Evolutionary conservation across 352 stramenopile species (phyloP).

Genomic region (Blastocystis sp.): DNA sequence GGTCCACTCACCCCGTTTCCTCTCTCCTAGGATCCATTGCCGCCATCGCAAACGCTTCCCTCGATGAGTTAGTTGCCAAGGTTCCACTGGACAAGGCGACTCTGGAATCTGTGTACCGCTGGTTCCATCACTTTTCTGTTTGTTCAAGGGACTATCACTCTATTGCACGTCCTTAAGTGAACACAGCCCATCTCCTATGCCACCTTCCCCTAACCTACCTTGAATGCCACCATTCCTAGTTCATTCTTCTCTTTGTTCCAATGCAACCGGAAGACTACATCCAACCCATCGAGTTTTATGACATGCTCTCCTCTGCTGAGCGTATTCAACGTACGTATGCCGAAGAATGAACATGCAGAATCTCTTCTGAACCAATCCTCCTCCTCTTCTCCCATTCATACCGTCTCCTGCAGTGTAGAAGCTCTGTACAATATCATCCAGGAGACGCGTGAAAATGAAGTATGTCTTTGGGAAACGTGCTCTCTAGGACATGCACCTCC

Average conservation of each 20-base stretch:
- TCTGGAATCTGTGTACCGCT: background rate
- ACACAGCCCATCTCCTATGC: too few relatives aligned
- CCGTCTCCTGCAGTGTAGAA: background rate
- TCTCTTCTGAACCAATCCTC: background rate
- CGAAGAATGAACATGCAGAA: background rate
- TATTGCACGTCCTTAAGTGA: too few relatives aligned
- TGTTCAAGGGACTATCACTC: too few relatives aligned
- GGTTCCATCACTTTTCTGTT: background rate
- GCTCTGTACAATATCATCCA: conserved; percentile 17
- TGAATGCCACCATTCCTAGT: too few relatives aligned
- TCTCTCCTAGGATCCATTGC: background rate
- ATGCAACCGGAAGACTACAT: background rate
- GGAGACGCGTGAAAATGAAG: conserved; percentile 19
- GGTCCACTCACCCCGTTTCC: background rate
- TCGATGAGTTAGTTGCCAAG: background rate
- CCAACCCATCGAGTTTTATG: background rate
- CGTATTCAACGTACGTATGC: background rate
- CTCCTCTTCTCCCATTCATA: background rate
- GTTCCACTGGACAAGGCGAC: background rate
- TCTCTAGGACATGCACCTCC: background rate
- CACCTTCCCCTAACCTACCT: too few relatives aligned
- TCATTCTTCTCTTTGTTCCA: background rate
- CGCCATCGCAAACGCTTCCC: background rate
- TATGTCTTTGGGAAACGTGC: background rate
- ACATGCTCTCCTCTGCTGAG: background rate